phyloP scores from a whole-genome alignment of 108 stramenopile species.

The Skeletonema costatum region DNA sequence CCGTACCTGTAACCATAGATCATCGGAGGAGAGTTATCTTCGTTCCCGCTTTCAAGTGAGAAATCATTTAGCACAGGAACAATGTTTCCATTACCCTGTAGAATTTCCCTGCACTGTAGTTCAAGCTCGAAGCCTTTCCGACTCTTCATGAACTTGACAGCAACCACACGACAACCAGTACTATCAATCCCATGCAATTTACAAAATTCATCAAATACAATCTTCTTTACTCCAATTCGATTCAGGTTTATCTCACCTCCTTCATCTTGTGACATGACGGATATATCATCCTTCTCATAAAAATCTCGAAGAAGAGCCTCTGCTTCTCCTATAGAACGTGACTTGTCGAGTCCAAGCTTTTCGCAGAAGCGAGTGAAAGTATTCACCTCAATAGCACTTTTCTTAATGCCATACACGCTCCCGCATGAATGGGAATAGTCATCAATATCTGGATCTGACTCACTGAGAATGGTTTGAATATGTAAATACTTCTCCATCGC shows the following conservation, averaged over 20 bases:
- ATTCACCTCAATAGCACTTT: conserved; percentile 20
- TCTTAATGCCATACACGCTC: conserved; percentile 10
- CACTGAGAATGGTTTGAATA: conserved; percentile 16
- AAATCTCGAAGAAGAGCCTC: conserved; percentile 17
- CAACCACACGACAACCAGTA: conserved; percentile 42
- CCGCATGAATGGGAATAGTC: conserved; percentile 27
- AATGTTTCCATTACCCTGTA: conserved; percentile 35
- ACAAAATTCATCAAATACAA: conserved; percentile 42
- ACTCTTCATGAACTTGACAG: conserved; percentile 67
- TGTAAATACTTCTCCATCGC: conserved; percentile 32
- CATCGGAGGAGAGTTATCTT: conserved; percentile 46
- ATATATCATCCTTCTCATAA: conserved; percentile 9
- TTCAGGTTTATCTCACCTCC: conserved; percentile 9
- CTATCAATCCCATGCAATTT: conserved; percentile 23
- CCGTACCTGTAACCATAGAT: conserved; percentile 56
- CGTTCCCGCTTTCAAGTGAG: conserved; percentile 26
- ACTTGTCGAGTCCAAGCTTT: conserved; percentile 23
- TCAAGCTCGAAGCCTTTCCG: conserved; percentile 58
- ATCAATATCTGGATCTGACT: conserved; percentile 31
- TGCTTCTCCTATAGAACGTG: conserved; percentile 20
- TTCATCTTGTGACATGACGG: conserved; percentile 3
- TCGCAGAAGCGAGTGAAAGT: conserved; percentile 30
- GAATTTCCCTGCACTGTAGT: conserved; percentile 46
- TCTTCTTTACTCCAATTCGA: conserved; percentile 24
- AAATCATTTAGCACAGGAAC: conserved; percentile 47